Base-by-base conservation (phyloP, 352 stramenopile species). In the Pythium apleroticum region DNA sequence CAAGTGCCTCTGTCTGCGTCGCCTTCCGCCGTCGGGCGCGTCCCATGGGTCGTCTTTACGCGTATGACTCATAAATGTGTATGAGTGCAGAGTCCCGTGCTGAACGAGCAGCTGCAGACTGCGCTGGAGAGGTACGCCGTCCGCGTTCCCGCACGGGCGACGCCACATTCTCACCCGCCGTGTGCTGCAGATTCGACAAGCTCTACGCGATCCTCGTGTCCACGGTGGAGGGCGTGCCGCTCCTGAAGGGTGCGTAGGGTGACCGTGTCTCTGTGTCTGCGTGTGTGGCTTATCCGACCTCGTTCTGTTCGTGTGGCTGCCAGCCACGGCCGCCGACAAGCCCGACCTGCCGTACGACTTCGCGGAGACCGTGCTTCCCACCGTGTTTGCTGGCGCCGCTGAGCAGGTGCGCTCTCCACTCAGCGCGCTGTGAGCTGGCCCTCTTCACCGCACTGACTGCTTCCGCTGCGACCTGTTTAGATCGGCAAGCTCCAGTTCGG, bases 401-500 rank as follows among this genome's bases (percentile, higher is more conserved):
- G 85, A 94, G 65, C 85, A 93, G 74, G 83, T 91, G 45, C 33
- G 52, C 56, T 19, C 35, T 6, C 35, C 19, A 41, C 10, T 19
- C 10, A 41, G 35, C 14, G 10, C 35, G 4, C 19, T 17, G 35
- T 41, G 10, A 14, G 35, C 10, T 41, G 1, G 35, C 11, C 10
- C 14, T 9, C 4, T 17, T 19, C 35, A 19, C 39, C 39, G 11
- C 39, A 8, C 19, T 46, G 39, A 24, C 39, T 10, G 17, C 1
- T 5, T 41, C 11, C 8, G 7, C 15, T 56, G 25, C 15, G 14
- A 10, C 35, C 19, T 25, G 1, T 67, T 25, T 58, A 91, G 81
- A 72, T 91, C 14, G 85, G 85, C 22, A 94, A 94, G 68, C 79
- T 94, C 66, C 83, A 88, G 60, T 92, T 94, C 58, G 85, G 83